phyloP scores from a whole-genome alignment of 1,284 basidiomycete genomes.

The Cryptococcus hybrid region DNA sequence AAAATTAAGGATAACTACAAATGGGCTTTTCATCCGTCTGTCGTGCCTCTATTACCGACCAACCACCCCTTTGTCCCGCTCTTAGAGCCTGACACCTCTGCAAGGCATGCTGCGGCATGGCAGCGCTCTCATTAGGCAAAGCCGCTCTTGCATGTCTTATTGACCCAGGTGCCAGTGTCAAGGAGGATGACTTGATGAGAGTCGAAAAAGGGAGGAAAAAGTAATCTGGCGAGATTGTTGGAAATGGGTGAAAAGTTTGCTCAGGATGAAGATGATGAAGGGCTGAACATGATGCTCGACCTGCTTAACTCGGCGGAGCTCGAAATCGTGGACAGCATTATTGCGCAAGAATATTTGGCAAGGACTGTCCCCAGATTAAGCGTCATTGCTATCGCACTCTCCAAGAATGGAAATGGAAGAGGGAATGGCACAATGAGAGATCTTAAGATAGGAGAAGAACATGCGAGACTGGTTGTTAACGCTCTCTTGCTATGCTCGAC shows the following conservation, averaged over 20 bases:
- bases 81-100: background rate
- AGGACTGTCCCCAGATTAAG: slow-evolving; percentile 9
- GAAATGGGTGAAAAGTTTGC: slow-evolving; percentile 6
- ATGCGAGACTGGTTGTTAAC: slow-evolving; percentile 3
- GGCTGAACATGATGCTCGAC: slow-evolving; percentile 14
- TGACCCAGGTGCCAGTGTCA: background rate
- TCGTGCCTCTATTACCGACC: slow-evolving; percentile 4
- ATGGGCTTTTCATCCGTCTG: slow-evolving; percentile 11
- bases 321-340: background rate
- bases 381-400: background rate
- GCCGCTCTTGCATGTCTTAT: slow-evolving; percentile 7
- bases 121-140: slow-evolving; percentile 8
- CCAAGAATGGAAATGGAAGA: background rate
- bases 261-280: slow-evolving; percentile 1
- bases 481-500: slow-evolving; percentile 4
- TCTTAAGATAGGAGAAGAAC: background rate
- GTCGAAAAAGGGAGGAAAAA: slow-evolving; percentile 9
- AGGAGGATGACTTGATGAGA: slow-evolving; percentile 11
- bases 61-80: slow-evolving; percentile 12
- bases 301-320: slow-evolving; percentile 9
- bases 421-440: background rate
- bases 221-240: slow-evolving; percentile 17
- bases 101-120: slow-evolving; percentile 13
- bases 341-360: slow-evolving; percentile 5
- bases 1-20: slow-evolving; percentile 5